Percentiles rank a stretch among this genome's conserved stretches.
phyloP scores from a whole-genome alignment of 768 basidiomycete genomes.

The Scleroderma citrinum region DNA sequence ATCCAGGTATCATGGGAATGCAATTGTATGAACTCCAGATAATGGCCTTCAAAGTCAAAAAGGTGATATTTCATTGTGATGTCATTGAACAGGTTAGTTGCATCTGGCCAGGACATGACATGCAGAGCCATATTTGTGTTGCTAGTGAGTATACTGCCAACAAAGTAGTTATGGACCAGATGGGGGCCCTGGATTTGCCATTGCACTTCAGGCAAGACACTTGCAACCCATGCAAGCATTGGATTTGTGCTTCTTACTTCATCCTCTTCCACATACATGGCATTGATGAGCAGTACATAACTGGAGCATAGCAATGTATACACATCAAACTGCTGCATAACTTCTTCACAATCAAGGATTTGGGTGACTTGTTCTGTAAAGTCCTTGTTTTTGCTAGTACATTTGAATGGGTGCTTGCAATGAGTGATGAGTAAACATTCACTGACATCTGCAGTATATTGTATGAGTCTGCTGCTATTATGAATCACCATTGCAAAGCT shows the following conservation, averaged over 20 bases:
- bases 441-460: slow-evolving; percentile 33
- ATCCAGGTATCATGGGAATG: not conserved
- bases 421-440: slow-evolving; percentile 29
- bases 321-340: slow-evolving; percentile 3
- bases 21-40: not conserved
- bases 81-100: not conserved
- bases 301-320: slow-evolving; percentile 14
- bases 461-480: slow-evolving; percentile 22
- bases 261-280: not conserved
- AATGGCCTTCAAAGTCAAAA: slow-evolving; percentile 15
- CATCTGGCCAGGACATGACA: not conserved
- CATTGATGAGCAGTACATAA: not conserved
- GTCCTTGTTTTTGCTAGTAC: slow-evolving; percentile 21
- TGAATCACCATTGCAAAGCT: slow-evolving; percentile 9
- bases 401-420: slow-evolving; percentile 28
- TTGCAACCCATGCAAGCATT: not conserved
- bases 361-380: slow-evolving; percentile 30
- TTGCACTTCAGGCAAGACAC: not conserved
- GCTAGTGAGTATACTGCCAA: too few species aligned
- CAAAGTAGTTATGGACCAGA: too few species aligned
- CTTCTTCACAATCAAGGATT: slow-evolving; percentile 26
- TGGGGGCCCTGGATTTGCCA: not conserved
- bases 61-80: slow-evolving; percentile 11
- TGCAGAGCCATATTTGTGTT: not conserved
- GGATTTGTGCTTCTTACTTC: not conserved